phyloP scores from a whole-genome alignment of 2,329 filamentous ascomycete species.

The Fusarium decemcellulare region DNA sequence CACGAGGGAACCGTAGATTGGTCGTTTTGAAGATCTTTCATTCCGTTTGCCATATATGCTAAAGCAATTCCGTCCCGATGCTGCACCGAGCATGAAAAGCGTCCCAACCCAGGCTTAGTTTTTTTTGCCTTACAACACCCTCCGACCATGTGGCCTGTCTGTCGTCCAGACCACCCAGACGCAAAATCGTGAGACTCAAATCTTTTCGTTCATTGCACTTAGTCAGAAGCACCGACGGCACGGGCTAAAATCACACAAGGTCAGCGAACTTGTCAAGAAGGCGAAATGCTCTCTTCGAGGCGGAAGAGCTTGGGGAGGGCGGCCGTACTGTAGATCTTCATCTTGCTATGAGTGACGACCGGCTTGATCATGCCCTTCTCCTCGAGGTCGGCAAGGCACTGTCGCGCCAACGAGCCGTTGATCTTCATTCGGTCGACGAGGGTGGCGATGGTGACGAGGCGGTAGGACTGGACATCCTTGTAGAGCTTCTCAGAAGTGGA shows the following conservation, averaged over 20 bases:
- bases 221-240: constrained; percentile 68
- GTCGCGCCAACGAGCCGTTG: constrained; percentile 96
- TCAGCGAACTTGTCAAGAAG: constrained; percentile 47
- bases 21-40: constrained; percentile 54
- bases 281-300: constrained; percentile 1
- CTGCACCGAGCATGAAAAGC: constrained; percentile 58
- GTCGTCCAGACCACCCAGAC: constrained; percentile 55
- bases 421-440: constrained; percentile 99
- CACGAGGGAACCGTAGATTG: constrained; percentile 26
- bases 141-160: constrained; percentile 53
- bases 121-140: constrained; percentile 52
- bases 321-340: constrained; percentile 93
- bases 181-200: constrained; percentile 56
- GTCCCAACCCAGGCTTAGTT: constrained; percentile 55
- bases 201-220: constrained; percentile 52
- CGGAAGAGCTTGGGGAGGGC: constrained; percentile 18
- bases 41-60: constrained; percentile 56
- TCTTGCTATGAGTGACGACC: constrained; percentile 95
- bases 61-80: constrained; percentile 57
- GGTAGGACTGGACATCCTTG: constrained; percentile 99
- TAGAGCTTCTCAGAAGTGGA: constrained; percentile 96
- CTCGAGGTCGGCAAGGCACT: constrained; percentile 92
- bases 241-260: constrained; percentile 62
- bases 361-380: constrained; percentile 99
- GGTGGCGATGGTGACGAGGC: constrained; percentile 97